A percentile compares a stretch with the other conserved stretches of the same genome.
These are phyloP conservation scores for Cladosporium sphaerospermum DNA, from an alignment of 2,329 filamentous ascomycete species.

Conservation along the genomic window DNA sequence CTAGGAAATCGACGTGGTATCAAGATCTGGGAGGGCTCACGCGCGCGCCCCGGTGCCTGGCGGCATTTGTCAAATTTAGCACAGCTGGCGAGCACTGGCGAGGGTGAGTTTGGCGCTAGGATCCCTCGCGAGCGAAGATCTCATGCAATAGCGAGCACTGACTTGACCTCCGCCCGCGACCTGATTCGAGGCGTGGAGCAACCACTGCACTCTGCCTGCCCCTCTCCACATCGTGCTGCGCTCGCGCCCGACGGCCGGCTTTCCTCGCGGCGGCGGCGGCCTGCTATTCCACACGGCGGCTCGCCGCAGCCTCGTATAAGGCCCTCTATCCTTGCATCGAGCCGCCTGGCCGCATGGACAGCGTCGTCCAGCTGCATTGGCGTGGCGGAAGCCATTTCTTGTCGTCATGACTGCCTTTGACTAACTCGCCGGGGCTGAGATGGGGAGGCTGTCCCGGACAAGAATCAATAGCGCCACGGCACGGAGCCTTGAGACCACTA, in stretches of 20 bases:
- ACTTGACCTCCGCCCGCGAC: neutral
- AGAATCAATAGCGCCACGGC: slow-evolving; percentile 10
- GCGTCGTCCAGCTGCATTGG: neutral
- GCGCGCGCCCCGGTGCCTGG: neutral
- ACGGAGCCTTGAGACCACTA: neutral
- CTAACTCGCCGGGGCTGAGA: neutral
- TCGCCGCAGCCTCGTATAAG: neutral
- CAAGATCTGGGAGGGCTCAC: too few relatives aligned
- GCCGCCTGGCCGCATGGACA: neutral
- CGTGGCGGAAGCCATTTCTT: neutral
- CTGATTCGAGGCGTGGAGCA: slow-evolving; percentile 1
- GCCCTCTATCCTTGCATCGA: neutral
- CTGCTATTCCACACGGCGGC: too few relatives aligned
- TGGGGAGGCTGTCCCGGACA: neutral
- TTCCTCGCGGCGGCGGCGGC: too few relatives aligned
- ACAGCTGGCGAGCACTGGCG: neutral
- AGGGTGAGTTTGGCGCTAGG: slow-evolving; percentile 3
- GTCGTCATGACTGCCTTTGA: slow-evolving; percentile 2
- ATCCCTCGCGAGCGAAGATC: neutral
- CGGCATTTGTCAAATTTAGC: slow-evolving; percentile 2
- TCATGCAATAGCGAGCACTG: slow-evolving; percentile 10
- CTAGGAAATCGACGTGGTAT: too few relatives aligned
- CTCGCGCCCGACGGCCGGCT: too few relatives aligned
- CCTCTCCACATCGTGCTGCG: neutral
- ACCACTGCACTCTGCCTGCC: neutral